Base-by-base conservation (phyloP, 2,329 filamentous ascomycete species). In the Fonsecaea multimorphosa region DNA sequence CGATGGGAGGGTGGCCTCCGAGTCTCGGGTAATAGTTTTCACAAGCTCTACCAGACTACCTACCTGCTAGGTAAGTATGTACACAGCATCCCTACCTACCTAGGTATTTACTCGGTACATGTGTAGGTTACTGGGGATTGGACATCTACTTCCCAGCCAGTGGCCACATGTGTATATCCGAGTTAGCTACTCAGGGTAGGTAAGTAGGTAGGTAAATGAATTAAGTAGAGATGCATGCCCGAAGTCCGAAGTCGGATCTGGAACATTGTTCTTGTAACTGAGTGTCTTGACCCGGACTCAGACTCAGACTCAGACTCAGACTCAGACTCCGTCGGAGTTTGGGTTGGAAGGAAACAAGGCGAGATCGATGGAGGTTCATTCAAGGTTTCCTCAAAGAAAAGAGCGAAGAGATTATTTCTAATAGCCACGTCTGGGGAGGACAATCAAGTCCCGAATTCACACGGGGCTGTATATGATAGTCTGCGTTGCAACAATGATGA, bases 21-120 rank as follows among this genome's bases (percentile, higher is more conserved):
- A 9, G 32, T 6, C 32, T 34, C 56, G 56, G 56, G 8, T 58
- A 58, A 58, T 58, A 31, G 56, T 58, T 58, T 58, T 58, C n/a
- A 16, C 22, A n/a, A 58, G 56, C 38, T 16, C 51, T 29, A 19
- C 44, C n/a, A n/a, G n/a, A n/a, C n/a, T n/a, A n/a, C n/a, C n/a
- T n/a, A n/a, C n/a, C n/a, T n/a, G n/a, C n/a, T n/a, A n/a, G n/a
- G n/a, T n/a, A n/a, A n/a, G n/a, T n/a, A n/a, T n/a, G n/a, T n/a
- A n/a, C n/a, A n/a, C n/a, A n/a, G n/a, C n/a, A n/a, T n/a, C n/a
- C n/a, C n/a, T n/a, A n/a, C n/a, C n/a, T n/a, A n/a, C n/a, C n/a
- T n/a, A n/a, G n/a, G n/a, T n/a, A n/a, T n/a, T n/a, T n/a, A n/a
- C n/a, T n/a, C n/a, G n/a, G n/a, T n/a, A n/a, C n/a, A n/a, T n/a